A percentile compares a stretch with the other conserved stretches of the same genome.
These are phyloP conservation scores for Catunica adiposa DNA, from an alignment of 2,329 filamentous ascomycete genomes.

Conservation along the genomic window DNA sequence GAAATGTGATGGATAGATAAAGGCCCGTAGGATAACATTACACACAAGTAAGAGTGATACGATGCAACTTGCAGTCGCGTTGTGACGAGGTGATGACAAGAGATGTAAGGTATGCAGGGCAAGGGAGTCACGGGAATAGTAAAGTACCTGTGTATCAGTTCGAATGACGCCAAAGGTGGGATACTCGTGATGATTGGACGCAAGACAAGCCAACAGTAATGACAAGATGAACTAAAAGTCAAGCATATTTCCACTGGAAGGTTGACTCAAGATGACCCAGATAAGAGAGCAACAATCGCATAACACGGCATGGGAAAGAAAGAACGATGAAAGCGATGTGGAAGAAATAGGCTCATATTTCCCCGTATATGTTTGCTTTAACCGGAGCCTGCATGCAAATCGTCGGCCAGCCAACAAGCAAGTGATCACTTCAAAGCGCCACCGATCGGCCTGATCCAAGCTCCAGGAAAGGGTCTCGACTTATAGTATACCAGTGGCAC, in stretches of 20 bases:
- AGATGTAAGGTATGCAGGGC: background rate
- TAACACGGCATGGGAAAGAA: background rate
- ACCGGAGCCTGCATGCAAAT: background rate
- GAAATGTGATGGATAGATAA: background rate
- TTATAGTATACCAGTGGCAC: no score
- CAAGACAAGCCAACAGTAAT: background rate
- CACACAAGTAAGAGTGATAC: background rate
- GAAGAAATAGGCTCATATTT: background rate
- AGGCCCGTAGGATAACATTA: background rate
- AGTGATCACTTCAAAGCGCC: background rate
- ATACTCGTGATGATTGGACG: background rate
- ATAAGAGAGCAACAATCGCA: background rate
- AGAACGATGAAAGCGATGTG: background rate
- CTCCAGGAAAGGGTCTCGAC: background rate
- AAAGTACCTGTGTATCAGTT: background rate
- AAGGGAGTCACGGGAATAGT: background rate
- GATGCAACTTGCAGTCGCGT: background rate
- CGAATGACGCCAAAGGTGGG: background rate
- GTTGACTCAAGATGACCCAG: background rate
- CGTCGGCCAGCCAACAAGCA: background rate
- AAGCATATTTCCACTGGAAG: background rate
- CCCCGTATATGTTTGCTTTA: background rate
- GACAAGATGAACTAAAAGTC: background rate
- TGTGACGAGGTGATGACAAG: background rate
- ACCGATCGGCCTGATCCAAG: background rate